Evolutionary conservation across 2,329 filamentous ascomycete species (phyloP).

Genomic region (Grosmannia huntii): DNA sequence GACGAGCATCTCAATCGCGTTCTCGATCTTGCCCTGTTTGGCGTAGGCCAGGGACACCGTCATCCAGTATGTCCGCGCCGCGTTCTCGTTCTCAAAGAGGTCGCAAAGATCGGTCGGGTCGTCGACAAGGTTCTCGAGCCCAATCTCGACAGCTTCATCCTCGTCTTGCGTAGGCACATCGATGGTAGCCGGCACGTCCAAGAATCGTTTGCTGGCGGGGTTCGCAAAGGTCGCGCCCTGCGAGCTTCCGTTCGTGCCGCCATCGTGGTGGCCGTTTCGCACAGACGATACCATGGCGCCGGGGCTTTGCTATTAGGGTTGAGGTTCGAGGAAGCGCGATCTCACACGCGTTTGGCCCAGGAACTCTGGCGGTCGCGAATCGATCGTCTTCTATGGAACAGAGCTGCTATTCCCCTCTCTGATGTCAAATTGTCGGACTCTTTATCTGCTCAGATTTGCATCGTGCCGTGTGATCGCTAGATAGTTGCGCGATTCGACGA

Average conservation of each 20-base stretch:
- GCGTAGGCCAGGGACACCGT: conserved; percentile 95
- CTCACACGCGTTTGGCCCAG: not conserved
- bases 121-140: conserved; percentile 80
- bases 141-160: conserved; percentile 77
- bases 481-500: not conserved
- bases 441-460: not conserved
- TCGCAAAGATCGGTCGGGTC: conserved; percentile 93
- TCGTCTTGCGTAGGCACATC: conserved; percentile 56
- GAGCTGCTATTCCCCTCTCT: not conserved
- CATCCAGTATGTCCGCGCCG: conserved; percentile 90
- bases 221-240: conserved; percentile 14
- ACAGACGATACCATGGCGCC: conserved; percentile 24
- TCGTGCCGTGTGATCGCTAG: not conserved
- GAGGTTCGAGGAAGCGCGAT: not conserved
- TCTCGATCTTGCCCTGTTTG: conserved; percentile 86
- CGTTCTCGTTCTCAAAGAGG: conserved; percentile 85
- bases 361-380: not conserved
- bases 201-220: conserved; percentile 44
- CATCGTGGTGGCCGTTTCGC: conserved; percentile 32
- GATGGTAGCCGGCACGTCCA: conserved; percentile 51
- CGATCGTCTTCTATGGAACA: not conserved
- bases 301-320: not conserved
- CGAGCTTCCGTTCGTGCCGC: conserved; percentile 23
- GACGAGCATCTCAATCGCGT: conserved; percentile 60
- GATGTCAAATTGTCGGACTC: not conserved